phyloP scores from a whole-genome alignment of 768 basidiomycete species.

The Boletus rubropictus region DNA sequence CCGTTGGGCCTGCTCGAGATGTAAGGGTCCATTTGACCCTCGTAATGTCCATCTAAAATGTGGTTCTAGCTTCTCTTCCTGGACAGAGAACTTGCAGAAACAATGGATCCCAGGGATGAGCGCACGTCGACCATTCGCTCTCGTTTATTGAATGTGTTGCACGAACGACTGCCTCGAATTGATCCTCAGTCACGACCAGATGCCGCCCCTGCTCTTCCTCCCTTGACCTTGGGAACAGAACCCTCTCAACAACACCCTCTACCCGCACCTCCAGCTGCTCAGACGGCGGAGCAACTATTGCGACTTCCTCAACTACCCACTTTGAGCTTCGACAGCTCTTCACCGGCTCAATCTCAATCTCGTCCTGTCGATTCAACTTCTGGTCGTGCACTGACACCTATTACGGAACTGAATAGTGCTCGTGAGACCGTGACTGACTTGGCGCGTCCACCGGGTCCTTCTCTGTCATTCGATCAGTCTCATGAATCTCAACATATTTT shows the following conservation, averaged over 20 bases:
- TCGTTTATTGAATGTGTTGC: conserved; percentile 55
- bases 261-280: conserved; percentile 15
- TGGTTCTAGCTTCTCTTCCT: conserved; percentile 70
- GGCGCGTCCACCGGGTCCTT: conserved; percentile 9
- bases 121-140: conserved; percentile 66
- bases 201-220: conserved; percentile 17
- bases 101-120: conserved; percentile 71
- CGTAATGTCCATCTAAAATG: conserved; percentile 12
- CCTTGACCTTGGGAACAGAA: conserved; percentile 12
- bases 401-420: conserved; percentile 48
- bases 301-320: conserved; percentile 53
- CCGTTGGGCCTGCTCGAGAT: conserved; percentile 76
- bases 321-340: conserved; percentile 40
- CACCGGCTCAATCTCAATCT: conserved; percentile 8
- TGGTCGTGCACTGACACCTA: conserved; percentile 51
- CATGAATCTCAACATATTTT: conserved; percentile 11
- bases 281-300: conserved; percentile 5
- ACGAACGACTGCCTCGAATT: conserved; percentile 53
- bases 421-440: conserved; percentile 26
- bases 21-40: conserved; percentile 41
- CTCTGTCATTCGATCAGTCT: conserved; percentile 17
- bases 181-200: conserved; percentile 15
- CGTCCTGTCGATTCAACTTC: conserved; percentile 19
- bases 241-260: conserved; percentile 26
- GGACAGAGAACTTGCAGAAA: conserved; percentile 75